A percentile compares a stretch with the other conserved stretches of the same genome.
Evolutionary conservation across 306 rosid genomes (phyloP).

Genomic region (Fagus crenata): DNA sequence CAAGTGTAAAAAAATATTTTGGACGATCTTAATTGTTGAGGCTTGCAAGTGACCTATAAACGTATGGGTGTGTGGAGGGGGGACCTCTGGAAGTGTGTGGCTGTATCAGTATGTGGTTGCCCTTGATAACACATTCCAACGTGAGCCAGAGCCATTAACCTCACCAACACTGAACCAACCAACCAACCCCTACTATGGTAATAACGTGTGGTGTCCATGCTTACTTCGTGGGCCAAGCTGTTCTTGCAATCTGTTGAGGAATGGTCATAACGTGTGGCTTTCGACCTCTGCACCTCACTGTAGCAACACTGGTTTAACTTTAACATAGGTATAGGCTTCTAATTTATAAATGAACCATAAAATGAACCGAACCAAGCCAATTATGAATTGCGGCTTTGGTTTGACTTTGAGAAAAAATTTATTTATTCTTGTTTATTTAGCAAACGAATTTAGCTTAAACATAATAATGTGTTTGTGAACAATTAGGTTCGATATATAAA

Average conservation of each 20-base stretch:
- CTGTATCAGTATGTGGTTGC: neutral
- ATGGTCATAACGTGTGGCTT: neutral
- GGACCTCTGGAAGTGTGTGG: neutral
- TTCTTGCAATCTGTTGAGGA: neutral
- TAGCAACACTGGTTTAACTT: neutral
- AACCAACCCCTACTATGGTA: neutral
- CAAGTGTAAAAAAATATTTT: conserved; percentile 42
- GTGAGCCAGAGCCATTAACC: neutral
- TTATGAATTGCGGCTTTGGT: too few species aligned
- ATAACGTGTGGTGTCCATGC: neutral
- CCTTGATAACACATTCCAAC: neutral
- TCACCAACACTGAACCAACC: neutral
- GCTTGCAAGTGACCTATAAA: conserved; percentile 15
- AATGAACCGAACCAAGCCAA: too few species aligned
- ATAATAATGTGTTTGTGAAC: too few species aligned
- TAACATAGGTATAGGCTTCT: too few species aligned
- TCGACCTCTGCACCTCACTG: neutral
- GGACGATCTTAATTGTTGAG: neutral
- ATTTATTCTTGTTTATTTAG: too few species aligned
- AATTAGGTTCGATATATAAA: too few species aligned
- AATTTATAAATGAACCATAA: too few species aligned
- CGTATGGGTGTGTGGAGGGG: neutral
- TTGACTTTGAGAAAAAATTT: too few species aligned
- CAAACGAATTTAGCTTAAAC: too few species aligned
- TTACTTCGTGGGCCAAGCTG: neutral